These are phyloP conservation scores for Eucalyptus marginata DNA, from an alignment of 345 rosid species.

Conservation along the genomic window DNA sequence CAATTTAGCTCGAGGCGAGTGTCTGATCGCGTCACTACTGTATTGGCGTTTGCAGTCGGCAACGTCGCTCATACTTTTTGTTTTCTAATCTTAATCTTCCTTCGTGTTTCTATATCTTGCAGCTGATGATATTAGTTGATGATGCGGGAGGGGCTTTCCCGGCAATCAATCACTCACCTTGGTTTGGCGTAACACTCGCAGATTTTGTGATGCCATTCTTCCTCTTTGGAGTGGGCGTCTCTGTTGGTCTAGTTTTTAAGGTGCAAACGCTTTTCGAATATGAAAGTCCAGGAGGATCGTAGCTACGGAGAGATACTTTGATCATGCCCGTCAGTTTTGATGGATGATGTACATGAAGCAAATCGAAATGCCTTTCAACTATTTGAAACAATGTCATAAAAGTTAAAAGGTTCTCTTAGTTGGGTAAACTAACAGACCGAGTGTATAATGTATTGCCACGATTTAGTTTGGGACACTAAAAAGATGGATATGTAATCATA, in stretches of 20 bases:
- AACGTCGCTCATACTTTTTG: not conserved
- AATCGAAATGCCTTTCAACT: not conserved
- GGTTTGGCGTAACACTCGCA: slow-evolving; percentile 48
- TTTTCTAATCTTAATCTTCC: not conserved
- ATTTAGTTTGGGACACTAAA: not conserved
- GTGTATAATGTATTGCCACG: not conserved
- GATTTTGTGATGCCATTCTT: slow-evolving; percentile 62
- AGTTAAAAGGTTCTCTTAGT: not conserved
- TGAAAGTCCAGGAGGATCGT: not conserved
- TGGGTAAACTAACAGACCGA: not conserved
- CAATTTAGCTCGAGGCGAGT: not conserved
- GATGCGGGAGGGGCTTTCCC: slow-evolving; percentile 59
- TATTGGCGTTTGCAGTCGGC: not conserved
- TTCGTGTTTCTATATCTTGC: not conserved
- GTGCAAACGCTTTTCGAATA: not conserved
- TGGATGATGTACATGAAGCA: not conserved
- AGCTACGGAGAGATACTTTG: not conserved
- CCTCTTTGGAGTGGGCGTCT: slow-evolving; percentile 45
- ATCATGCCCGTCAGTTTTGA: not conserved
- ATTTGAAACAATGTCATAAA: not conserved
- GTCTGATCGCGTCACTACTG: not conserved
- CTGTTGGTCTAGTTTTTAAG: slow-evolving; percentile 32
- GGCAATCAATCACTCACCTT: slow-evolving; percentile 48
- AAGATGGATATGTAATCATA: not conserved
- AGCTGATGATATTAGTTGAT: slow-evolving; percentile 55